phyloP scores from a whole-genome alignment of 805 yeast genomes.

The Candida peoriensis region DNA sequence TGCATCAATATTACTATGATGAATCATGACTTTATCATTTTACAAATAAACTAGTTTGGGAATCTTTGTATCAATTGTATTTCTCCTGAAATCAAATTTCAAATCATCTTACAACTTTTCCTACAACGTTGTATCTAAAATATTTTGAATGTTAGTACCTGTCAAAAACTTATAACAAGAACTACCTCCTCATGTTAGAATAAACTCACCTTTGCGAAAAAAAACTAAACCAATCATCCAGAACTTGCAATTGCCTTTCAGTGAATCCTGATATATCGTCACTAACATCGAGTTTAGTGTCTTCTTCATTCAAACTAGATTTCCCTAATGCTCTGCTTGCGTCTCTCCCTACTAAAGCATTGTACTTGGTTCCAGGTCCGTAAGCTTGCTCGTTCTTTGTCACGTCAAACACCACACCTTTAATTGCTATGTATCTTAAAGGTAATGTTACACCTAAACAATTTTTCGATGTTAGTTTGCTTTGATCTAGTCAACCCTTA shows the following conservation, averaged over 20 bases:
- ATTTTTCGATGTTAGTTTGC: slow-evolving; percentile 2
- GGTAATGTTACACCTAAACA: slow-evolving; percentile 33
- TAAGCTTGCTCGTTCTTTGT: slow-evolving; percentile 58
- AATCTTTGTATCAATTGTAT: no score
- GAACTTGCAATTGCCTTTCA: slow-evolving; percentile 52
- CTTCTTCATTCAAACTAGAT: slow-evolving; percentile 52
- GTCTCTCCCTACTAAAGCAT: slow-evolving; percentile 69
- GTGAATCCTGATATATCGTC: slow-evolving; percentile 50
- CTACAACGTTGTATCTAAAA: slow-evolving; percentile 11
- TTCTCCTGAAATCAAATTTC: no score
- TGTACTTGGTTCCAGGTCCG: slow-evolving; percentile 74
- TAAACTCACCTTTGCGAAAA: slow-evolving; percentile 52
- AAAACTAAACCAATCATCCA: slow-evolving; percentile 69
- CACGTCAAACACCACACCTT: slow-evolving; percentile 78
- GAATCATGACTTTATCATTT: no score
- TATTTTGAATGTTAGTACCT: slow-evolving; percentile 5
- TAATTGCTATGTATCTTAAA: slow-evolving; percentile 65
- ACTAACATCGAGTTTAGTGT: slow-evolving; percentile 36
- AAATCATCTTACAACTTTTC: slow-evolving; percentile 1
- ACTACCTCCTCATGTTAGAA: no score
- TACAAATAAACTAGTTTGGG: no score
- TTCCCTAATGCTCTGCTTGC: slow-evolving; percentile 73
- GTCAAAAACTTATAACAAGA: neutral
- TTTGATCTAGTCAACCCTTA: neutral
- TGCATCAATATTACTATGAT: no score